A percentile compares a stretch with the other conserved stretches of the same genome.
Evolutionary conservation across 306 rosid species (phyloP).

Genomic region (Lathyrus sativus): DNA sequence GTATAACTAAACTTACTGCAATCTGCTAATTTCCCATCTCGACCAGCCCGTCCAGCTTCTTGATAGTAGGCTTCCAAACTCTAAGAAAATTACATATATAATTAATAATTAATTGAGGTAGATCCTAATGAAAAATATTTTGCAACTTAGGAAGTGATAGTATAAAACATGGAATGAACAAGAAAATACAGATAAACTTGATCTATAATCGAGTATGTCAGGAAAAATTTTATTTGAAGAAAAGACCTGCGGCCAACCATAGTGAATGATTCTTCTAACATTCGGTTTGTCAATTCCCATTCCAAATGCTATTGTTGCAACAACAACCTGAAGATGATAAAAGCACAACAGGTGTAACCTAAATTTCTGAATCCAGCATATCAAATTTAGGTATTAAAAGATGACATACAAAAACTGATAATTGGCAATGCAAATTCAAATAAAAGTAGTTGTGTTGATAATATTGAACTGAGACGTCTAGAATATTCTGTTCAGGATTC

Average conservation of each 20-base stretch:
- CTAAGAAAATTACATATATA: constrained; percentile 46
- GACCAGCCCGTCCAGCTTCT: constrained; percentile 98
- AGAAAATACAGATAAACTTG: constrained; percentile 30
- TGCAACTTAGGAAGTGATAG: constrained; percentile 20
- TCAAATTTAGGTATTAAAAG: constrained; percentile 2
- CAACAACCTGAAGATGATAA: constrained; percentile 68
- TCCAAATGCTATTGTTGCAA: constrained; percentile 97
- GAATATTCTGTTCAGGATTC: constrained; percentile 11
- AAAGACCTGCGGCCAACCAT: constrained; percentile 98
- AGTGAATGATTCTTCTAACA: constrained; percentile 91
- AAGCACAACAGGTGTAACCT: neutral
- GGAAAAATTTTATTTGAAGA: constrained; percentile 24
- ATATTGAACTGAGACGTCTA: neutral
- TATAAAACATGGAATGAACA: constrained; percentile 19
- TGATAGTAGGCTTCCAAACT: constrained; percentile 96
- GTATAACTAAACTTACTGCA: constrained; percentile 64
- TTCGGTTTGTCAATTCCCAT: constrained; percentile 95
- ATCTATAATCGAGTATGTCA: constrained; percentile 17
- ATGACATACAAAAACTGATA: constrained; percentile 27
- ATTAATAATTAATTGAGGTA: constrained; percentile 34
- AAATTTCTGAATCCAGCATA: constrained; percentile 21
- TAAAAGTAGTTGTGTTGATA: neutral
- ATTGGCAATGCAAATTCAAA: constrained; percentile 16
- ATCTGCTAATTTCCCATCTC: constrained; percentile 88
- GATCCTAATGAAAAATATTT: neutral